Evolutionary conservation across 2,329 filamentous ascomycete genomes (phyloP).

Genomic region (Falciphora oryzae): DNA sequence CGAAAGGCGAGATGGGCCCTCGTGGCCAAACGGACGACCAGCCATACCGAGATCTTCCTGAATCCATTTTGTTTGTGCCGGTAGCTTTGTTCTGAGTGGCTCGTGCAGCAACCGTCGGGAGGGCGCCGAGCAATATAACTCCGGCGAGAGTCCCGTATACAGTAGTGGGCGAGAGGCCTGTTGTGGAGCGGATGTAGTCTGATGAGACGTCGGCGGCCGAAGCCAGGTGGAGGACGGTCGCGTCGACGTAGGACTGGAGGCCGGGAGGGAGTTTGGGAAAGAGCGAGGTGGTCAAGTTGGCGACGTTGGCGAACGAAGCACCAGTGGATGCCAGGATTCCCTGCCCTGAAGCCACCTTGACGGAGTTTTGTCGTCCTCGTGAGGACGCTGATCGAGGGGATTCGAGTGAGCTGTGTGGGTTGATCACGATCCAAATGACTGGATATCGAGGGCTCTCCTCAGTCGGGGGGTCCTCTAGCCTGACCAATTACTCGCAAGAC

Average conservation of each 20-base stretch:
- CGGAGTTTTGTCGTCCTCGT: conserved; percentile 34
- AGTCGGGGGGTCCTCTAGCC: background rate
- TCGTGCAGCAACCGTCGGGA: conserved; percentile 29
- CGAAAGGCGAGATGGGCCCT: conserved; percentile 43
- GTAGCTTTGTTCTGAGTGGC: background rate
- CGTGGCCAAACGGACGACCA: conserved; percentile 31
- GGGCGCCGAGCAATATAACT: conserved; percentile 41
- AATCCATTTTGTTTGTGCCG: conserved; percentile 5
- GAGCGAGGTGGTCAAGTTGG: conserved; percentile 44
- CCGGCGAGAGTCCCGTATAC: conserved; percentile 45
- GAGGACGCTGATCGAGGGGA: conserved; percentile 26
- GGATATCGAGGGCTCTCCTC: background rate
- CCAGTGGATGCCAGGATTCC: conserved; percentile 54
- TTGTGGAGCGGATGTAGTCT: conserved; percentile 44
- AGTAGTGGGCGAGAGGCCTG: conserved; percentile 40
- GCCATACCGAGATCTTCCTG: conserved; percentile 36
- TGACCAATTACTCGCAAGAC: background rate
- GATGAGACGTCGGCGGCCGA: conserved; percentile 43
- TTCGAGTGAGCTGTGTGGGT: conserved; percentile 1
- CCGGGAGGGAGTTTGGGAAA: conserved; percentile 34
- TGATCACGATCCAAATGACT: conserved; percentile 1
- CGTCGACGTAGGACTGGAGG: conserved; percentile 53
- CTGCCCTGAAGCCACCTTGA: conserved; percentile 59
- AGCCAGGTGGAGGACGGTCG: conserved; percentile 42
- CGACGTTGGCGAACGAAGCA: conserved; percentile 45